phyloP scores from a whole-genome alignment of 495 filamentous ascomycete species.

The Pseudomonodictys pantanalensis region DNA sequence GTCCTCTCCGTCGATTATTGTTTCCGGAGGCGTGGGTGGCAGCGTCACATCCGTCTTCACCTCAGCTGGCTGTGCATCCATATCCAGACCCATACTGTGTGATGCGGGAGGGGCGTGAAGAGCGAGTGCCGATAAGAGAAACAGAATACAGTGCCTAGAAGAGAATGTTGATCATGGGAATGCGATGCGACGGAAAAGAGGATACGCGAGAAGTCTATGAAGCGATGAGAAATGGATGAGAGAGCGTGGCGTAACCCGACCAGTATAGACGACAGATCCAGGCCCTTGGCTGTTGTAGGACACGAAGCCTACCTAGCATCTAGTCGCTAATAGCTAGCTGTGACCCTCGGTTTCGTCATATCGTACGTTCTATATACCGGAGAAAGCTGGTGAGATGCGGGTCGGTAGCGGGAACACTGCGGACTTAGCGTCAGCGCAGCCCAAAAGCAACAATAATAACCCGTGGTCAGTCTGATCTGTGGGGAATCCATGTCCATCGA shows the following conservation, averaged over 20 bases:
- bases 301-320: no score
- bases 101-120: background rate
- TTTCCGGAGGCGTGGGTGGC: conserved; percentile 34
- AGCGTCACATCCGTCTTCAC: conserved; percentile 3
- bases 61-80: conserved; percentile 8
- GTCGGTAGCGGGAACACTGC: background rate
- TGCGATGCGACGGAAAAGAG: background rate
- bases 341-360: background rate
- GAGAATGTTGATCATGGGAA: conserved; percentile 1
- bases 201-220: background rate
- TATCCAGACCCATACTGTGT: conserved; percentile 11
- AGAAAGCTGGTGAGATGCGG: background rate
- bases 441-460: background rate
- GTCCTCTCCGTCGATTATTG: conserved; percentile 26
- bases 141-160: conserved; percentile 5
- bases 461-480: background rate
- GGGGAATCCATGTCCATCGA: background rate
- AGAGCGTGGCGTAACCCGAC: background rate
- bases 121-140: background rate
- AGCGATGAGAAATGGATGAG: background rate
- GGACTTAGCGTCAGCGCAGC: background rate
- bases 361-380: background rate
- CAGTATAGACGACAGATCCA: background rate
- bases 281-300: background rate
- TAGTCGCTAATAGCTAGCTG: no score